Percentiles rank a stretch among this genome's conserved stretches.
Conservation (phyloP, 2,329 filamentous ascomycete genomes). For the Pseudonectria buxi region DNA sequence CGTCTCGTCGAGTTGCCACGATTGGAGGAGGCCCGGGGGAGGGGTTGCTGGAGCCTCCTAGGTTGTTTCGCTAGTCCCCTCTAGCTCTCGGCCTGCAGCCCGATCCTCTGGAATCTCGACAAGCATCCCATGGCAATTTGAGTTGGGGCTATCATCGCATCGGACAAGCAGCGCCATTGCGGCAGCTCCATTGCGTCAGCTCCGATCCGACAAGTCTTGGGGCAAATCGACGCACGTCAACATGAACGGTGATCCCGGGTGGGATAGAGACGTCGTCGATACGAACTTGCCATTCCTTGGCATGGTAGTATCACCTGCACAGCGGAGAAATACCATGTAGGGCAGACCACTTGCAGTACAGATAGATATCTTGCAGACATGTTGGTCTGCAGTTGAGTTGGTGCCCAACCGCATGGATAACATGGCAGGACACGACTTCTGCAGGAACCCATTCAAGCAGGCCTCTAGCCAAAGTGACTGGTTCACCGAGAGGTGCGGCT, state of each 20-base stretch:
- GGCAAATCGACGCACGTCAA: background rate
- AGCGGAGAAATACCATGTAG: no score
- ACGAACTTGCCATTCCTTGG: no score
- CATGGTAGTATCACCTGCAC: no score
- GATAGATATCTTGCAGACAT: background rate
- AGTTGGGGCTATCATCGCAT: constrained; percentile 13
- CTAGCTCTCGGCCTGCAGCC: background rate
- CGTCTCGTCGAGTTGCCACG: background rate
- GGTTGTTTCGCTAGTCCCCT: no score
- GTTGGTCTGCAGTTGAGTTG: background rate
- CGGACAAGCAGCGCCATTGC: constrained; percentile 18
- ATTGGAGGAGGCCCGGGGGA: constrained; percentile 3
- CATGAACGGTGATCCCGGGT: no score
- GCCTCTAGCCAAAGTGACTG: constrained; percentile 6
- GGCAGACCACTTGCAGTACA: background rate
- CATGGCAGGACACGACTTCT: constrained; percentile 6
- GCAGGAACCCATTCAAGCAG: constrained; percentile 4
- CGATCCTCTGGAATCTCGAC: constrained; percentile 7
- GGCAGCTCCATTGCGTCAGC: constrained; percentile 21
- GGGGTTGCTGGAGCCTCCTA: background rate
- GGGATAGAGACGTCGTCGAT: no score
- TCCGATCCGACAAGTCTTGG: constrained; percentile 17
- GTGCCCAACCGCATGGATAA: constrained; percentile 5
- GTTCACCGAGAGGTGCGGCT: no score
- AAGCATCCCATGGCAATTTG: constrained; percentile 16